Base-by-base conservation (phyloP, 345 rosid species). In the Odontarrhena argentea region DNA sequence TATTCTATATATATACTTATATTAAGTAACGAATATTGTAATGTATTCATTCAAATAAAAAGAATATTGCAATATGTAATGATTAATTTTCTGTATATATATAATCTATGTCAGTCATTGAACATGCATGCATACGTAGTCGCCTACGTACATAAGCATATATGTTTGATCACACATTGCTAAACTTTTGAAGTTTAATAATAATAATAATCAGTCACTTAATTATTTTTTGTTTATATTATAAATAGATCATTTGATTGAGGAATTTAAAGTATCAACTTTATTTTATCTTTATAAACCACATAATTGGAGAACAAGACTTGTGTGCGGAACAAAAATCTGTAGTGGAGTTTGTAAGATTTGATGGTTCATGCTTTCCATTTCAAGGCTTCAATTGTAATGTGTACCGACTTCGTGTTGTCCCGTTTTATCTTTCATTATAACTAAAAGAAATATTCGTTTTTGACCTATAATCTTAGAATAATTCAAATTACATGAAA, bases 101-200 rank as follows among this genome's bases (percentile, higher is more conserved):
- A 32, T 5, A 32, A 32, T 28, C 32, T 32, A 32, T 32, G 36
- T 41, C 5, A 54, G 32, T 9, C 62, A 43, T 22, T 12, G 11
- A 45, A 35, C 48, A 65, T 51, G 71, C 72, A 59, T 44, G 72
- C 72, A 59, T 44, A 73, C 72, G 72, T 73, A 73, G 26, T 51
- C 10, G 67, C 61, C 70, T 60, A 52, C 67, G 62, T 66, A 65
- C 41, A 50, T 9, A 8, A 32, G 36, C 36, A 32, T 4, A 28
- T 28, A 28, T 28, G 3, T 43, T 13, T 30, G 18, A 25, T 49
- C 53, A 48, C 61, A 49, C 53, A 50, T 60, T 51, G 26, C 10
- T 41, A 40, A 57, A 38, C 0, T 4, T 55, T 38, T 25, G 34
- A 22, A 44, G 3, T 9, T 28, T 28, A 28, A 28, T 28, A 4